Base-by-base conservation (phyloP, 1,284 basidiomycete species). In the Fomitopsis schrenkii region DNA sequence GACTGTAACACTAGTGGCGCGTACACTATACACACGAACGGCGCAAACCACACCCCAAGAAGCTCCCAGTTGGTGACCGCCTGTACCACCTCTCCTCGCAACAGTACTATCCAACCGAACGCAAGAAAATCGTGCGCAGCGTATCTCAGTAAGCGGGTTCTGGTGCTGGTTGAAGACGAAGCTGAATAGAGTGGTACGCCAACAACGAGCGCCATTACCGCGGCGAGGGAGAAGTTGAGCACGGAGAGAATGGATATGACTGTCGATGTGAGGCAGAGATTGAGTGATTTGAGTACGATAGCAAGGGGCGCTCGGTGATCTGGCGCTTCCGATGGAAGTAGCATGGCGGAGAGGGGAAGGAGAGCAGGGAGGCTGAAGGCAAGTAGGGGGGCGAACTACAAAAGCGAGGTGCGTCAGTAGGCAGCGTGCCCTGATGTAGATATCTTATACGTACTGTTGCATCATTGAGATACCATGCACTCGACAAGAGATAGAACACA, bases 181-280 rank as follows among this genome's bases (percentile, higher is more conserved):
- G 83, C 77, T 38, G 85, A 64, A 50, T 84, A 79, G 60, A 90
- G 79, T 33, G 87, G 86, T 59, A 88, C 63, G 35, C 86, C 86
- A 14, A 91, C 80, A 10, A 83, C 66, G 41, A 87, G 72, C 0
- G 89, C 86, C 8, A 94, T 80, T 8, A 82, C 74, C 35, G 88
- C 85, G 0, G 94, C 90, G 19, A 96, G 85, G 4, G 92, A 93
- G 75, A 95, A 96, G 74, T 97, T 97, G 70, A 96, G 85, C 62
- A 96, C 88, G 5, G 93, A 90, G 19, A 86, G 87, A 53, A 93
- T 85, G 28, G 94, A 93, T 67, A 97, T 86, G 61, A 95, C 79
- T 5, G 93, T 88, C 15, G 94, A 93, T 53, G 91, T 83, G 56
- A 91, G 73, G 74, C 95, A 88, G 55, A 94, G 79, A 70, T 87